Evolutionary conservation across 225 moss, liverwort and hornwort species (phyloP), one percentile per base, ranked within the genome.

Genomic region (Asterella californica): DNA sequence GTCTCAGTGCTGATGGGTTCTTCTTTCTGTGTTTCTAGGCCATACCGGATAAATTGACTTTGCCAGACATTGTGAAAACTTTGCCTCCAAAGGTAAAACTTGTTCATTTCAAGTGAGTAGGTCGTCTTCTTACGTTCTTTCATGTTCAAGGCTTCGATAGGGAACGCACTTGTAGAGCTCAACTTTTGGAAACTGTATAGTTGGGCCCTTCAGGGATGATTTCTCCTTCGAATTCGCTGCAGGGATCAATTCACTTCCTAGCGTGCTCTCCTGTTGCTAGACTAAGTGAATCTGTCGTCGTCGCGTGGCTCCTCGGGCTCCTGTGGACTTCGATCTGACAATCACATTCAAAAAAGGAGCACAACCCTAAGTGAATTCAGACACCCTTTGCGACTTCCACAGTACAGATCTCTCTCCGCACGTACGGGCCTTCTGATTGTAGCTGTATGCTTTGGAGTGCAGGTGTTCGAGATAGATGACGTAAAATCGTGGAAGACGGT

Each of bases 381-480:
- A 42, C 80, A 8, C 59, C 30, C 5, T 22, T 9, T 42, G 24
- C 14, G 42, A 17, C 19, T 37, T 61, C 61, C 27, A 21, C 29
- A 32, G 32, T 29, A 15, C 8, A 2, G 7, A 42, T 42, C 42
- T 42, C 7, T 32, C 12, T 22, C n/a, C 7, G 27, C 27, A 24
- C 47, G 54, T 10, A 70, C n/a, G 24, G 42, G 21, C 22, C 42
- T 8, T 2, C 38, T 70, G 12, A 22, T 70, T 55, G 19, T 8
- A 18, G 33, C 34, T 36, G 24, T 6, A 25, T 64, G 48, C 33
- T 22, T 66, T 45, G 24, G 24, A 1, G 18, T 29, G 4, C 52
- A 94, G 94, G 94, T 95, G 37, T 93, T 91, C 33, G 86, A 95
- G 78, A 76, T 95, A 42, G 85, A 91, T 36, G 88, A 90, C 69